These are phyloP conservation scores for Phaffomyces thermotolerans DNA, from an alignment of 805 yeast genomes.

Conservation along the genomic window DNA sequence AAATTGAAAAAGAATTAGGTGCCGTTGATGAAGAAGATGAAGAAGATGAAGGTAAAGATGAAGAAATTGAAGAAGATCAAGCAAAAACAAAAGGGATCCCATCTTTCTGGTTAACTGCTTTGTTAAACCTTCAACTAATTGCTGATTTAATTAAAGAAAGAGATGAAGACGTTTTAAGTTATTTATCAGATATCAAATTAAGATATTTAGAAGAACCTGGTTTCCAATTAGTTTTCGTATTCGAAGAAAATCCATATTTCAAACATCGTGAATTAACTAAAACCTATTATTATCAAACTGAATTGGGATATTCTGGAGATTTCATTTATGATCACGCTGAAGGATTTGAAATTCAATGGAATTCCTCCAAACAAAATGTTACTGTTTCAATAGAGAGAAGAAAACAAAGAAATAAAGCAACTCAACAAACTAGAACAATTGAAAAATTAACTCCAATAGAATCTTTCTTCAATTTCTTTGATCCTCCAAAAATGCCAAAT, in stretches of 20 bases:
- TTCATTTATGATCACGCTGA: slow-evolving; percentile 96
- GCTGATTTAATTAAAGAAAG: slow-evolving; percentile 83
- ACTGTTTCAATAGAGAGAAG: slow-evolving; percentile 87
- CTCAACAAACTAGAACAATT: slow-evolving; percentile 92
- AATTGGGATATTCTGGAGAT: slow-evolving; percentile 91
- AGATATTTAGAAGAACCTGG: slow-evolving; percentile 83
- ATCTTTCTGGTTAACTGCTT: slow-evolving; percentile 92
- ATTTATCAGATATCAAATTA: slow-evolving; percentile 63
- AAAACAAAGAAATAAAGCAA: slow-evolving; percentile 93
- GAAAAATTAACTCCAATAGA: slow-evolving; percentile 93
- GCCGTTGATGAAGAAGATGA: slow-evolving; percentile 38
- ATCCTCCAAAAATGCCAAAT: slow-evolving; percentile 74
- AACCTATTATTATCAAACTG: slow-evolving; percentile 89
- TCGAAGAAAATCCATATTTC: slow-evolving; percentile 70
- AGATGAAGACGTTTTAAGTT: slow-evolving; percentile 75
- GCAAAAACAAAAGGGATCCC: slow-evolving; percentile 70
- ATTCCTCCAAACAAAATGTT: slow-evolving; percentile 68
- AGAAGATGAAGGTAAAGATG: slow-evolving; percentile 35
- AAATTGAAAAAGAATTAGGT: slow-evolving; percentile 50
- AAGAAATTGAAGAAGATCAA: slow-evolving; percentile 37
- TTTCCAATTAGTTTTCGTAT: slow-evolving; percentile 78
- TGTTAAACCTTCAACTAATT: slow-evolving; percentile 76
- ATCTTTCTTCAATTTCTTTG: slow-evolving; percentile 92
- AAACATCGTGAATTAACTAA: slow-evolving; percentile 66
- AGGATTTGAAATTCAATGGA: slow-evolving; percentile 83